Base-by-base conservation (phyloP, 108 stramenopile genomes). In the Schizochytrium sp. region DNA sequence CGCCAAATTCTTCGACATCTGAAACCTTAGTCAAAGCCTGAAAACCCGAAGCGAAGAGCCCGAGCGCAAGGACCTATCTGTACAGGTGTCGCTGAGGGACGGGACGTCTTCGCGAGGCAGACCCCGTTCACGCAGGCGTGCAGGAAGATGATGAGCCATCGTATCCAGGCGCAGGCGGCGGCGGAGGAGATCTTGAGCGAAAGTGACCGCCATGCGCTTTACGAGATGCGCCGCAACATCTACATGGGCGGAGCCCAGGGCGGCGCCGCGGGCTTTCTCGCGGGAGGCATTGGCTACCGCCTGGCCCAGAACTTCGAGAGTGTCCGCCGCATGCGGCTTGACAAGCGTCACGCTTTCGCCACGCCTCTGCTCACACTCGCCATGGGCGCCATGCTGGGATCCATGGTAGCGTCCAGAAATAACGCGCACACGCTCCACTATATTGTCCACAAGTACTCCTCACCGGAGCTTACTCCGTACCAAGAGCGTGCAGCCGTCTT, bases 241-340 rank as follows among this genome's bases (percentile, higher is more conserved):
- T 83, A 55, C 50, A 42, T 83, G 15, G 40, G 28, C 0, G 76
- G 76, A 2, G 28, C 40, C 12, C 50, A 83, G 76, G 76, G 76
- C 76, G 76, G 76, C 76, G 76, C 76, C 17, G 76, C 76, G 13
- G 76, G 76, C 15, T 83, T 83, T 42, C 47, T 83, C 15, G 76
- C 76, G 15, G 76, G 76, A 47, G 76, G 49, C n/a, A 53, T 42
- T 40, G 76, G 76, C 5, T 83, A 38, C 53, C 5, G 28, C 5
- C 50, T 40, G 13, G 76, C 76, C 17, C 40, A 44, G 10, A 38
- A 69, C 44, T 5, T 69, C 15, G 76, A 83, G 76, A 40, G n/a
- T 38, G 76, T 83, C 3, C 49, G 55, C 50, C 19, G 55, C 13
- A 47, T 83, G 28, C 49, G 55, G 76, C 76, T 83, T 8, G 53